Conservation (phyloP, 1,139 yeast species). For the Suhomyces taliae region DNA sequence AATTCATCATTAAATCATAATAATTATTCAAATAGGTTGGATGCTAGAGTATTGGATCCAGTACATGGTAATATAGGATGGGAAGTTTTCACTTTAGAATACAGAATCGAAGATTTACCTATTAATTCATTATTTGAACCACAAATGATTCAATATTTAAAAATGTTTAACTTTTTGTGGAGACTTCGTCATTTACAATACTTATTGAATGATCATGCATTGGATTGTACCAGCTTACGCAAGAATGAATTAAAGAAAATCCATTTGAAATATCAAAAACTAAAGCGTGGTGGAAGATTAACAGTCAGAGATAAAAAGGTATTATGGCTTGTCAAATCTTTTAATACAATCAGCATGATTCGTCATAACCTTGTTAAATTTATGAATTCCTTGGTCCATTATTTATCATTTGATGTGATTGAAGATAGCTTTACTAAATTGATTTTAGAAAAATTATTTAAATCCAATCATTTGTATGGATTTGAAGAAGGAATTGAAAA, state of each 20-base stretch:
- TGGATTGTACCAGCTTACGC: conserved; percentile 34
- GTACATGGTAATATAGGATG: conserved; percentile 70
- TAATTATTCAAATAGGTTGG: conserved; percentile 48
- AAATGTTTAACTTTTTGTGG: conserved; percentile 86
- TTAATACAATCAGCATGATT: conserved; percentile 44
- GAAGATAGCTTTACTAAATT: conserved; percentile 41
- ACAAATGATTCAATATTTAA: conserved; percentile 59
- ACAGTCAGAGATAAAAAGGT: conserved; percentile 24
- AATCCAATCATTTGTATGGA: conserved; percentile 11
- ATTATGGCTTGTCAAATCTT: conserved; percentile 31
- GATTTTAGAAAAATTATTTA: conserved; percentile 24
- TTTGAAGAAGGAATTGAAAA: conserved; percentile 11
- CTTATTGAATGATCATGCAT: conserved; percentile 45
- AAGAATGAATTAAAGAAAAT: conserved; percentile 33
- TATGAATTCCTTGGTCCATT: conserved; percentile 42
- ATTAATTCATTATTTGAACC: conserved; percentile 36
- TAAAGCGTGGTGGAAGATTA: conserved; percentile 10
- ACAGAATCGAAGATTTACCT: conserved; percentile 59
- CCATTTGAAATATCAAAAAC: conserved; percentile 15
- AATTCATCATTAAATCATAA: conserved; percentile 59
- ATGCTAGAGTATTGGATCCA: conserved; percentile 76
- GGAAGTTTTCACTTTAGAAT: conserved; percentile 92
- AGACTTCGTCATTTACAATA: conserved; percentile 63
- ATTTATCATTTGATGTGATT: conserved; percentile 49
- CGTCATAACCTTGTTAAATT: conserved; percentile 49